phyloP scores from a whole-genome alignment of 1,139 yeast species.

The Taiozyma onychis region DNA sequence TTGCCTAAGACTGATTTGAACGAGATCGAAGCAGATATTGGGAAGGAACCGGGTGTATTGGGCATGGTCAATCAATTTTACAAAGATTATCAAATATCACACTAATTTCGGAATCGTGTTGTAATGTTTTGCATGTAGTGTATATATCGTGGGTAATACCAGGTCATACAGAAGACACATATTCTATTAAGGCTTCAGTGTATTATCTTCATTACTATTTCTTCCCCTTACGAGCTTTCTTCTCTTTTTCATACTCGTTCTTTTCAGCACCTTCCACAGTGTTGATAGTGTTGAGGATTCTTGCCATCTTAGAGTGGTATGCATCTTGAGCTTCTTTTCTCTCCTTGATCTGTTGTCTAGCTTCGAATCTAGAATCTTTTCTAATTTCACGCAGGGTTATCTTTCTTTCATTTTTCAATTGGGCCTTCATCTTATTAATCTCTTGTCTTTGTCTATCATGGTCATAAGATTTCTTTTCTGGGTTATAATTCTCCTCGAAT shows the following conservation, averaged over 20 bases:
- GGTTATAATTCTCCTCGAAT: slow-evolving; percentile 93
- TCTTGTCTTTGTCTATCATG: slow-evolving; percentile 79
- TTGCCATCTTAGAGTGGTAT: slow-evolving; percentile 87
- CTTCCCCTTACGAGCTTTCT: slow-evolving; percentile 53
- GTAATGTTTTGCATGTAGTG: too few relatives aligned
- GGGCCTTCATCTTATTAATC: slow-evolving; percentile 71
- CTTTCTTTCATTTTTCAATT: slow-evolving; percentile 88
- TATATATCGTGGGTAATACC: not conserved
- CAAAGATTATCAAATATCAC: slow-evolving; percentile 34
- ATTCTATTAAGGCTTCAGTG: not conserved
- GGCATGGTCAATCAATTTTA: slow-evolving; percentile 84
- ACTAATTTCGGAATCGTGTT: too few relatives aligned
- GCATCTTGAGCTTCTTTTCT: slow-evolving; percentile 70
- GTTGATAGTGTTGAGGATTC: slow-evolving; percentile 76
- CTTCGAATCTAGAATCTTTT: slow-evolving; percentile 80
- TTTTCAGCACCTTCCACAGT: slow-evolving; percentile 94
- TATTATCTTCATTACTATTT: slow-evolving; percentile 17
- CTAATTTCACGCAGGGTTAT: slow-evolving; percentile 85
- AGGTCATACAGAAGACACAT: not conserved
- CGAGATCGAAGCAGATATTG: slow-evolving; percentile 28
- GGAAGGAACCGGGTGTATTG: slow-evolving; percentile 61
- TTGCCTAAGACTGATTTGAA: slow-evolving; percentile 24
- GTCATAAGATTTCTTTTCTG: slow-evolving; percentile 90
- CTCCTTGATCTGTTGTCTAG: slow-evolving; percentile 76
- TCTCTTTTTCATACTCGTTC: slow-evolving; percentile 86